Evolutionary conservation across 441 rosid genomes (phyloP), one percentile per base, ranked within the genome.

Genomic region (Viola pubescens): DNA sequence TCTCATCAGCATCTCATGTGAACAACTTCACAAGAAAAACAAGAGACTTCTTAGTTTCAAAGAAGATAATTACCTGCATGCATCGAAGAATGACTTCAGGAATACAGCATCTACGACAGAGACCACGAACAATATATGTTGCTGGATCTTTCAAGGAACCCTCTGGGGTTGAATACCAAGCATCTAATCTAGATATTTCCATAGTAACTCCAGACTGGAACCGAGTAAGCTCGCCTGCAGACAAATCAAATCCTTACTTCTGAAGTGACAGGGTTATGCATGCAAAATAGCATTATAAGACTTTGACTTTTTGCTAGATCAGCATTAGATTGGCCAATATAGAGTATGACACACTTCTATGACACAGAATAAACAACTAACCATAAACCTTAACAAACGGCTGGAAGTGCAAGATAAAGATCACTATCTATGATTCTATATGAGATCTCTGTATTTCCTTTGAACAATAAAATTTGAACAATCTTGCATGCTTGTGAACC

Each of bases 121-220:
- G 97, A 58, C 94, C 97, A 61, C 65, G 84, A 56, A 88, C 82
- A 48, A 94, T 80, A 68, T 82, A 85, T 26, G 91, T 72, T 39
- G 99, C 97, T 52, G 90, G 90, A 59, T 70, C 79, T 72, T 86
- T 89, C 72, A 85, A 68, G 56, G 85, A 72, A 42, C 95, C 91
- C 14, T 84, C 94, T 69, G 86, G 74, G 66, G 59, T 78, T 58
- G 90, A 80, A 80, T 88, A 94, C 97, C 97, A 88, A 56, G 99
- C 95, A 74, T 94, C 99, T 73, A 90, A 80, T 69, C 90, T 80
- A 59, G 94, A 94, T 65, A 94, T 94, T 76, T 87, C 97, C 94
- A 87, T 79, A 26, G 97, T 84, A 53, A 94, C 97, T 72, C 99
- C 99, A 13, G 74, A 70, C 72, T 86, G 95, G 70, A 94, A 94